A percentile compares a stretch with the other conserved stretches of the same genome.
Conservation (phyloP, 805 yeast genomes). For the Metschnikowia baotianmanensis region DNA sequence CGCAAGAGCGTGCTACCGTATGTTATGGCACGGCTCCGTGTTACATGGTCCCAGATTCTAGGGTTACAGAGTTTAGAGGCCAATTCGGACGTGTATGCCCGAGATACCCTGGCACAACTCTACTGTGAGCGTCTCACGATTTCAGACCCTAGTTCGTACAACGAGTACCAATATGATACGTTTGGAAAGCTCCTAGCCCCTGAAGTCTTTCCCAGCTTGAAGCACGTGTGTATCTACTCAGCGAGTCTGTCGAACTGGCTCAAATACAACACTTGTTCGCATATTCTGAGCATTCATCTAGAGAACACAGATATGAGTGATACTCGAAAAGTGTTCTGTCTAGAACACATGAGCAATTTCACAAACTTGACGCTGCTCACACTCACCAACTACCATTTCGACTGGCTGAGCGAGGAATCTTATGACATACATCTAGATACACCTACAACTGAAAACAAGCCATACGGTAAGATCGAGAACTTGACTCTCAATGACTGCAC, state of each 20-base stretch:
- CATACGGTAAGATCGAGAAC: constrained; percentile 19
- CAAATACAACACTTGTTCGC: constrained; percentile 29
- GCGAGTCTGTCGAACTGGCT: constrained; percentile 42
- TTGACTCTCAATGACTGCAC: constrained; percentile 44
- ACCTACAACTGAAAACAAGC: constrained; percentile 12
- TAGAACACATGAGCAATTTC: constrained; percentile 44
- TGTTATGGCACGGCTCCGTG: constrained; percentile 23
- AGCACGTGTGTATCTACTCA: constrained; percentile 28
- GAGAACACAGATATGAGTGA: constrained; percentile 22
- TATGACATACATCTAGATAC: too few relatives aligned
- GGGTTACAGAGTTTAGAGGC: background rate
- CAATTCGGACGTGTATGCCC: background rate
- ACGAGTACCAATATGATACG: constrained; percentile 31
- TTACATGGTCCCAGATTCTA: constrained; percentile 27
- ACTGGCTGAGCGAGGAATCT: constrained; percentile 36
- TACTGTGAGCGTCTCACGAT: constrained; percentile 11
- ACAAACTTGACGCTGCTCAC: constrained; percentile 29
- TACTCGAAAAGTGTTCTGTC: constrained; percentile 35
- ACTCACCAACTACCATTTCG: constrained; percentile 42
- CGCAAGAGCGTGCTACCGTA: constrained; percentile 20
- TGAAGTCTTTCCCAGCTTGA: constrained; percentile 23
- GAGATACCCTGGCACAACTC: background rate
- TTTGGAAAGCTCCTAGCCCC: constrained; percentile 22
- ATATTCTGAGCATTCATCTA: constrained; percentile 24
- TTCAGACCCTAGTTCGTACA: constrained; percentile 16